These are phyloP conservation scores for Spergularia bocconei DNA, from an alignment of 148 eudicot species.

Conservation along the genomic window DNA sequence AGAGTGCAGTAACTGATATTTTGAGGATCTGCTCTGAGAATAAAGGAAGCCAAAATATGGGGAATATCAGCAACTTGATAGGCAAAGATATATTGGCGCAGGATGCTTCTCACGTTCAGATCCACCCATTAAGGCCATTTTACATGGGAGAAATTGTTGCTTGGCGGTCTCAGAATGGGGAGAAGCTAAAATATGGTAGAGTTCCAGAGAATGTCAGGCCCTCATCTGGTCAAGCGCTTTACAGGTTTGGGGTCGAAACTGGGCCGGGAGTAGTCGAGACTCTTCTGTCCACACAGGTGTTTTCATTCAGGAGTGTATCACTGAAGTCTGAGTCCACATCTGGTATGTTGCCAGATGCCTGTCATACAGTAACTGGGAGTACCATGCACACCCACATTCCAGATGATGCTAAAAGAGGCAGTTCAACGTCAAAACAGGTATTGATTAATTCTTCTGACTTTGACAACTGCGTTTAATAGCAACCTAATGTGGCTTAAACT, in stretches of 20 bases:
- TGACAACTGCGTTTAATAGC: not conserved
- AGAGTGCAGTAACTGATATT: conserved; percentile 57
- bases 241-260: conserved; percentile 75
- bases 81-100: conserved; percentile 78
- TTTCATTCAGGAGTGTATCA: conserved; percentile 80
- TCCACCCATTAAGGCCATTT: conserved; percentile 95
- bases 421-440: conserved; percentile 54
- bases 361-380: conserved; percentile 21
- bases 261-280: conserved; percentile 57
- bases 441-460: not conserved
- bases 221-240: conserved; percentile 91
- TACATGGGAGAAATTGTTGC: conserved; percentile 94
- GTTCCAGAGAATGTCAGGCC: conserved; percentile 87
- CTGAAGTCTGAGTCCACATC: conserved; percentile 51
- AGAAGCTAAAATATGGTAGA: conserved; percentile 91
- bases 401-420: conserved; percentile 47
- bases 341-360: conserved; percentile 29
- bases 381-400: conserved; percentile 28
- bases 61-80: conserved; percentile 45
- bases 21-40: conserved; percentile 62
- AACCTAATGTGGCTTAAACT: not conserved
- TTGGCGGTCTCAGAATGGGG: conserved; percentile 90
- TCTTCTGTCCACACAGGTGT: conserved; percentile 82
- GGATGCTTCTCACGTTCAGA: conserved; percentile 89
- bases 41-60: conserved; percentile 34